Evolutionary conservation across 2,329 filamentous ascomycete species (phyloP).

Genomic region (Colletotrichum limetticola): DNA sequence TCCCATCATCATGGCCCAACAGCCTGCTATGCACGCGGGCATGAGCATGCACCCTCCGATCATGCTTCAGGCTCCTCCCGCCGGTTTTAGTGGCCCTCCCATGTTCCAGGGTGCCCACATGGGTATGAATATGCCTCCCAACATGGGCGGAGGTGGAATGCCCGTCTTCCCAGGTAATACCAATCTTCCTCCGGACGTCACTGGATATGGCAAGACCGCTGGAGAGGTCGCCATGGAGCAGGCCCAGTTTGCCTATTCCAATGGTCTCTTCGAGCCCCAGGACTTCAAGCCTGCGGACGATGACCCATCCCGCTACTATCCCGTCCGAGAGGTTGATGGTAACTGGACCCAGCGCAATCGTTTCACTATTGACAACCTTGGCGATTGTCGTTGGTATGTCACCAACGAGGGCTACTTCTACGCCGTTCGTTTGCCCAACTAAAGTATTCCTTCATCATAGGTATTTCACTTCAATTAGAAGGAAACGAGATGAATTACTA

Average conservation of each 20-base stretch:
- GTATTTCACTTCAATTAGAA: background rate
- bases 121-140: constrained; percentile 24
- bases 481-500: background rate
- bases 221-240: constrained; percentile 59
- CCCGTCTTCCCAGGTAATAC: constrained; percentile 49
- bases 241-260: constrained; percentile 59
- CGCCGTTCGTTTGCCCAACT: constrained; percentile 63
- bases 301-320: constrained; percentile 70
- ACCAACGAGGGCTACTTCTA: constrained; percentile 69
- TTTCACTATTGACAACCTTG: constrained; percentile 68
- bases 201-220: constrained; percentile 62
- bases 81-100: constrained; percentile 16
- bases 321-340: constrained; percentile 69
- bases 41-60: constrained; percentile 34
- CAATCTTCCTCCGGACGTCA: constrained; percentile 57
- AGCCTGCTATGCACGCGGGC: constrained; percentile 43
- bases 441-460: background rate
- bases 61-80: constrained; percentile 45
- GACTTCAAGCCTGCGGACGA: constrained; percentile 72
- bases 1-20: constrained; percentile 46
- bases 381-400: constrained; percentile 68
- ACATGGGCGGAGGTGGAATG: constrained; percentile 11
- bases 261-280: constrained; percentile 66
- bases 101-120: constrained; percentile 24
- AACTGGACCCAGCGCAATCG: constrained; percentile 69